Percentiles rank a stretch among this genome's conserved stretches.
Conservation (phyloP, 352 stramenopile species). For the Sclerospora graminicola region DNA sequence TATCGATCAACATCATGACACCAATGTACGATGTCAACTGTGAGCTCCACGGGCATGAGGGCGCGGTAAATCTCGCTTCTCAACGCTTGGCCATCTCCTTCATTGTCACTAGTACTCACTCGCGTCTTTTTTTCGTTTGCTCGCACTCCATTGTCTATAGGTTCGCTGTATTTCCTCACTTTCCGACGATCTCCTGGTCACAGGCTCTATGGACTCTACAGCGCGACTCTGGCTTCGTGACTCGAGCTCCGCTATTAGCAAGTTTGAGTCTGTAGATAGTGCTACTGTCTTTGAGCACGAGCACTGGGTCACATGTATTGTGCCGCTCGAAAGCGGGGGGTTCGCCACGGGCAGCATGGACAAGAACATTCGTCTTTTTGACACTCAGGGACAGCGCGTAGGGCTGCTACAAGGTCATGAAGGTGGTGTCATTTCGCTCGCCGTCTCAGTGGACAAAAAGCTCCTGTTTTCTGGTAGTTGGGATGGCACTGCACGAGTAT, state of each 20-base stretch:
- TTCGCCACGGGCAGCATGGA: constrained; percentile 80
- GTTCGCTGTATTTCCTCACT: constrained; percentile 49
- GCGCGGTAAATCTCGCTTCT: constrained; percentile 38
- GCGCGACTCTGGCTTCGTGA: constrained; percentile 41
- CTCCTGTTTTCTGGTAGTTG: constrained; percentile 68
- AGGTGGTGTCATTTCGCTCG: constrained; percentile 67
- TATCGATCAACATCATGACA: constrained; percentile 4
- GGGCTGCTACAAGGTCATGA: constrained; percentile 49
- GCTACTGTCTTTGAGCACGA: constrained; percentile 66
- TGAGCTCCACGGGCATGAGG: constrained; percentile 65
- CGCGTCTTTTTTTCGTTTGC: neutral
- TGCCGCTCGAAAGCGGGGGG: constrained; percentile 31
- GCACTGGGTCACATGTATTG: constrained; percentile 70
- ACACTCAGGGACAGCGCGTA: constrained; percentile 29
- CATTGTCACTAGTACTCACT: constrained; percentile 1
- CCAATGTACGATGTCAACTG: constrained; percentile 24
- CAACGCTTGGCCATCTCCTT: neutral
- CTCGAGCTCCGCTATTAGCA: constrained; percentile 3
- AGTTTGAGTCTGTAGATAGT: constrained; percentile 36
- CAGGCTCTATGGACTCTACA: constrained; percentile 69
- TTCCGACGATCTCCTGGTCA: constrained; percentile 43
- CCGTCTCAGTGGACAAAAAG: constrained; percentile 24
- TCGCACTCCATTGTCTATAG: no score
- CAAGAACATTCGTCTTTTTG: constrained; percentile 62
- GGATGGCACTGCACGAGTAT: constrained; percentile 71